phyloP scores from a whole-genome alignment of 2,329 filamentous ascomycete genomes.

The Diplodia sapinea region DNA sequence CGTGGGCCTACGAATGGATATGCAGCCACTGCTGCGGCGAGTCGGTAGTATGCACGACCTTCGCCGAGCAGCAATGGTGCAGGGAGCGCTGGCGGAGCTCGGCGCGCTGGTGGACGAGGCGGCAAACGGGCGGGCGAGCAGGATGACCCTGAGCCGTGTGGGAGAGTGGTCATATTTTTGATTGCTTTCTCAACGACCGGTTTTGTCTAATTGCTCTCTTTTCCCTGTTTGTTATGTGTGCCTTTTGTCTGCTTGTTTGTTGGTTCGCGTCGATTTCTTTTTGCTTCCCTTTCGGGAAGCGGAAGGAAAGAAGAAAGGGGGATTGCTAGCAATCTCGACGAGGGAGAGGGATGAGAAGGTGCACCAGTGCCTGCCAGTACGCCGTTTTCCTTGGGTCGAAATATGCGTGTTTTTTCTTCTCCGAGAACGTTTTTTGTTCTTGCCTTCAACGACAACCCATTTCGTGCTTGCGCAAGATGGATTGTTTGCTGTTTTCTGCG shows the following conservation, averaged over 20 bases:
- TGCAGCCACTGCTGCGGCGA: slow-evolving; percentile 22
- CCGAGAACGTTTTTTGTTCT: background rate
- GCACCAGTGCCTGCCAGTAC: slow-evolving; percentile 1
- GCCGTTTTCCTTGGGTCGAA: slow-evolving; percentile 8
- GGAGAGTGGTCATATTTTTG: slow-evolving; percentile 22
- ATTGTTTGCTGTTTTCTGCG: background rate
- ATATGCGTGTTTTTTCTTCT: background rate
- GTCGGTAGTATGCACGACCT: slow-evolving; percentile 19
- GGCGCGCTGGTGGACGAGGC: slow-evolving; percentile 20
- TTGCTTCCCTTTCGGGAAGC: background rate
- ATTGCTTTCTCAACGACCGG: background rate
- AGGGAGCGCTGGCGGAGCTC: slow-evolving; percentile 29
- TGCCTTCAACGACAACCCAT: background rate
- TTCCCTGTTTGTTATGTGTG: background rate
- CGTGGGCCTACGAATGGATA: slow-evolving; percentile 25
- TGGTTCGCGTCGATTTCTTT: slow-evolving; percentile 9
- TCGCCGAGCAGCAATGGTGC: slow-evolving; percentile 23
- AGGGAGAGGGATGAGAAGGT: background rate
- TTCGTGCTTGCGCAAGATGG: background rate
- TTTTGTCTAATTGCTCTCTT: background rate
- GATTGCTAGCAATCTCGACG: background rate
- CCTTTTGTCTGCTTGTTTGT: slow-evolving; percentile 5
- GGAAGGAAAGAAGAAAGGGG: background rate
- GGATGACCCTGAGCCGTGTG: slow-evolving; percentile 22
- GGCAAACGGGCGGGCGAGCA: slow-evolving; percentile 20